phyloP scores from a whole-genome alignment of 129 eudicot genomes.

The Helianthus tuberosus region DNA sequence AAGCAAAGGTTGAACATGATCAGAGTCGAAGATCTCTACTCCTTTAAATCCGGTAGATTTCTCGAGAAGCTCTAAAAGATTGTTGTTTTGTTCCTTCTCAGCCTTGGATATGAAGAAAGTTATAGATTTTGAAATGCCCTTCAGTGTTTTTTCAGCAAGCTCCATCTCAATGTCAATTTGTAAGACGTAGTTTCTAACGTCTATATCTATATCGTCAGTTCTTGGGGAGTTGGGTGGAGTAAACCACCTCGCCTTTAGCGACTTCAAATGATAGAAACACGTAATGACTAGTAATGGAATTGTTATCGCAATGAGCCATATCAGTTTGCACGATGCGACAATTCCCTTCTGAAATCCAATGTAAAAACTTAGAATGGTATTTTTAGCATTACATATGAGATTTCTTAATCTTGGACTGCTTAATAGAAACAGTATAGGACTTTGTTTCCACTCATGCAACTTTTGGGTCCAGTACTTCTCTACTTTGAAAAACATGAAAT shows the following conservation, averaged over 20 bases:
- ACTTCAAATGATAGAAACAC: neutral
- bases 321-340: conserved; percentile 18
- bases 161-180: conserved; percentile 11
- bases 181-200: conserved; percentile 21
- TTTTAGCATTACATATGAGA: neutral
- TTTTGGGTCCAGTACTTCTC: conserved; percentile 37
- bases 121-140: conserved; percentile 19
- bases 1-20: conserved; percentile 22
- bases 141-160: conserved; percentile 5
- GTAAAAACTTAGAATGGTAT: conserved; percentile 6
- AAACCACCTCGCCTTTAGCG: neutral
- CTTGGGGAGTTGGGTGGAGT: neutral
- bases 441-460: conserved; percentile 33
- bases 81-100: conserved; percentile 7
- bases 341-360: conserved; percentile 26
- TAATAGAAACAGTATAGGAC: conserved; percentile 4
- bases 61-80: conserved; percentile 25
- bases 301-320: neutral
- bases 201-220: neutral
- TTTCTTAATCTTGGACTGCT: conserved; percentile 6
- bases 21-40: conserved; percentile 16
- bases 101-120: neutral
- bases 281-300: neutral
- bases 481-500: neutral
- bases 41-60: conserved; percentile 22